Evolutionary conservation across 192 early-diverging fungal genomes (phyloP), one percentile per base, ranked within the genome.

Genomic region (Coemansia sp.): DNA sequence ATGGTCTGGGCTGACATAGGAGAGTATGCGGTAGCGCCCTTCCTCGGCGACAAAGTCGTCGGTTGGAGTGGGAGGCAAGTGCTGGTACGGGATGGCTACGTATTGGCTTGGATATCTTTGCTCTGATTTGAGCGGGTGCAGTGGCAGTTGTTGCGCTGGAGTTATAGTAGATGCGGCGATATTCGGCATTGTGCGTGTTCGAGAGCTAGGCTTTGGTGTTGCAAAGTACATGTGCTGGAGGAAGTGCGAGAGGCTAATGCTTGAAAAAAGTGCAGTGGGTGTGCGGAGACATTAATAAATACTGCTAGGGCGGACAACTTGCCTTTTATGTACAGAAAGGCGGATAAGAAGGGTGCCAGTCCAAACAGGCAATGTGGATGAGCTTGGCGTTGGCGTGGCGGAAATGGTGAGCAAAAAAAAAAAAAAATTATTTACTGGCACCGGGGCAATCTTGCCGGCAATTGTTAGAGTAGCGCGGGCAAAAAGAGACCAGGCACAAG

Each of bases 1-100:
- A n/a, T 65, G 63, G 59, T 70, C 67, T 22, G 59, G 35, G 17
- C 58, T 59, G 20, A 53, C 36, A 56, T 38, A 60, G n/a, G 68
- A 56, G 53, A 70, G 32, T 38, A 19, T 35, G 32, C 35, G 54
- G 27, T 58, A 54, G 7, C 19, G 36, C 54, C 58, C 53, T 39
- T 65, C 53, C 64, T 38, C 64, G 11, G 57, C 22, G 38, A 17
- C 27, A 27, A 27, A 68, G 59, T 68, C 67, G 9, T 60, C 59
- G 1, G 67, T 59, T 22, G 67, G 67, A 4, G 67, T 68, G 38
- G 59, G 67, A 27, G 61, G 59, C 6, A n/a, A 54, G 29, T 31
- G 11, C 29, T 54, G 51, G 51, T 54, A 54, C 6, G 29, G 2
- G 51, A 31, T 17, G 27, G 27, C 14, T 14, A 12, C 29, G 6